Percentiles rank a stretch among this genome's conserved stretches.
Evolutionary conservation across 257 asterid species (phyloP).

Genomic region (Fraxinus quadrangulata): DNA sequence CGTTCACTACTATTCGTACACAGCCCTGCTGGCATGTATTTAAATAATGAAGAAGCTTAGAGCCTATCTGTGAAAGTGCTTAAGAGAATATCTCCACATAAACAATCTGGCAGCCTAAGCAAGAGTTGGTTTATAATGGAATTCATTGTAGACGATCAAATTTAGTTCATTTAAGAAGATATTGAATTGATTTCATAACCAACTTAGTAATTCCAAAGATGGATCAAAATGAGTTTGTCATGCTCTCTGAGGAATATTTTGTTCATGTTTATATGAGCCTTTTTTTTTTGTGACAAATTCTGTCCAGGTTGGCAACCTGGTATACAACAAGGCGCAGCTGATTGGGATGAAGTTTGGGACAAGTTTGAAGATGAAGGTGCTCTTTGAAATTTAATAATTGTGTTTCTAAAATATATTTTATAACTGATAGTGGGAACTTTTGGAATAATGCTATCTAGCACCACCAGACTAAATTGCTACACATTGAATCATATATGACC

Average conservation of each 20-base stretch:
- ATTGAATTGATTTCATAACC: not conserved
- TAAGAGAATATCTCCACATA: not conserved
- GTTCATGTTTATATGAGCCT: slow-evolving; percentile 23
- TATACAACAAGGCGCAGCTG: slow-evolving; percentile 86
- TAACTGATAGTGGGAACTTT: not conserved
- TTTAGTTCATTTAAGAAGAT: not conserved
- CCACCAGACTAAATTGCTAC: too few relatives aligned
- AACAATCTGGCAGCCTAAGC: not conserved
- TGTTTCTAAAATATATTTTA: not conserved
- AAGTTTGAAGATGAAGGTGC: slow-evolving; percentile 94
- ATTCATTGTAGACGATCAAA: not conserved
- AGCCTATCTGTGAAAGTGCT: slow-evolving; percentile 6
- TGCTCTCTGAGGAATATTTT: slow-evolving; percentile 20
- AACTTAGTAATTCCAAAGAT: slow-evolving; percentile 1
- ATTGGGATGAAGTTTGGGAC: slow-evolving; percentile 98
- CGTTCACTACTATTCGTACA: not conserved
- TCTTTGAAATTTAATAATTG: not conserved
- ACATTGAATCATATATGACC: too few relatives aligned
- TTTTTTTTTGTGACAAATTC: slow-evolving; percentile 12
- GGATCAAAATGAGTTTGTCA: slow-evolving; percentile 31
- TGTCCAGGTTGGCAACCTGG: slow-evolving; percentile 96
- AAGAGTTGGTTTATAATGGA: not conserved
- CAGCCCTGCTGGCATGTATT: not conserved
- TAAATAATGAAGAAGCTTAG: too few relatives aligned
- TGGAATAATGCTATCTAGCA: too few relatives aligned